Evolutionary conservation across 805 yeast genomes (phyloP).

Genomic region (Lachancea nothofagi): DNA sequence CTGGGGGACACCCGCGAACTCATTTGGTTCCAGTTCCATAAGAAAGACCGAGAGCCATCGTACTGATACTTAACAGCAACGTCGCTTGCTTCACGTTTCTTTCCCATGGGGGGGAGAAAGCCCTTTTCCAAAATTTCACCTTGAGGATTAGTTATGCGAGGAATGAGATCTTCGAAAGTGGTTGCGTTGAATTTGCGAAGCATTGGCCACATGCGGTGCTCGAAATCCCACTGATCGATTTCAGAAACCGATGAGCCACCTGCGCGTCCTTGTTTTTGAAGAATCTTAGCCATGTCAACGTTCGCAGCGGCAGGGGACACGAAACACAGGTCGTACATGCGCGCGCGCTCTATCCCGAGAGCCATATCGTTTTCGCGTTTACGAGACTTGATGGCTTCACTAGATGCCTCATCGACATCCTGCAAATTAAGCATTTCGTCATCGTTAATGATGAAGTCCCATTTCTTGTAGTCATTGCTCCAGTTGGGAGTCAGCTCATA

Average conservation of each 20-base stretch:
- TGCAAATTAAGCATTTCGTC: neutral
- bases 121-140: constrained; percentile 12
- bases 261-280: neutral
- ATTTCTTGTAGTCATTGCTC: constrained; percentile 13
- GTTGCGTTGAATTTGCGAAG: constrained; percentile 11
- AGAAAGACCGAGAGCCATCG: constrained; percentile 13
- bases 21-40: constrained; percentile 18
- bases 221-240: constrained; percentile 20
- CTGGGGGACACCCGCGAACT: constrained; percentile 12
- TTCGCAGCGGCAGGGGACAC: constrained; percentile 5
- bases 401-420: constrained; percentile 7
- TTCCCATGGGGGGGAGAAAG: constrained; percentile 7
- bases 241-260: neutral
- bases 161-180: constrained; percentile 15
- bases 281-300: constrained; percentile 4
- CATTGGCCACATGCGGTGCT: constrained; percentile 23
- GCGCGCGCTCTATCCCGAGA: constrained; percentile 16
- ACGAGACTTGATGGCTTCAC: constrained; percentile 5
- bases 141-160: constrained; percentile 13
- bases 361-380: constrained; percentile 12
- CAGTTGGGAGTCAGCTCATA: constrained; percentile 17
- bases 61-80: constrained; percentile 8
- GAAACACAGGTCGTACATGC: constrained; percentile 22
- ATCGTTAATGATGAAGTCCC: constrained; percentile 14
- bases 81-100: neutral